These are phyloP conservation scores for Pichia sp. DNA, from an alignment of 1,139 yeast genomes.

Conservation along the genomic window DNA sequence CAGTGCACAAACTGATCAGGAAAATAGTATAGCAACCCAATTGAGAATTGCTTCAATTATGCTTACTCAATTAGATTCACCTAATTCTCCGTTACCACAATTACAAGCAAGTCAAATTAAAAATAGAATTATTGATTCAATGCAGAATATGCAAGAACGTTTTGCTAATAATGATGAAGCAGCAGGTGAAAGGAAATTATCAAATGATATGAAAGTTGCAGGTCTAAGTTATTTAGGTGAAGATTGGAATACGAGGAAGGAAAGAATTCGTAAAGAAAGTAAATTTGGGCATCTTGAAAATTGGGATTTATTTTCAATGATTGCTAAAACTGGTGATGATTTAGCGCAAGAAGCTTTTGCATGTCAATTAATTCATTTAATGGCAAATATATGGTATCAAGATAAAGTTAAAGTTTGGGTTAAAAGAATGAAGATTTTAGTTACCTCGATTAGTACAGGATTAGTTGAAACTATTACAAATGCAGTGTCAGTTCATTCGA, in stretches of 20 bases:
- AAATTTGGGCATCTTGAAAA: conserved; percentile 77
- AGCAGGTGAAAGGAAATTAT: conserved; percentile 88
- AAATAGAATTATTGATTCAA: conserved; percentile 72
- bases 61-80: conserved; percentile 77
- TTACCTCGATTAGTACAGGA: conserved; percentile 87
- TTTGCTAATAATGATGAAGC: conserved; percentile 51
- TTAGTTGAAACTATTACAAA: conserved; percentile 92
- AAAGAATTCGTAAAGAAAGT: conserved; percentile 68
- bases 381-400: conserved; percentile 75
- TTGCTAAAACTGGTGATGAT: conserved; percentile 94
- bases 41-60: conserved; percentile 95
- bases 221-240: conserved; percentile 73
- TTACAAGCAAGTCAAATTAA: conserved; percentile 72
- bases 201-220: conserved; percentile 80
- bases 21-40: conserved; percentile 69
- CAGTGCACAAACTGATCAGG: conserved; percentile 26
- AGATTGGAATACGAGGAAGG: conserved; percentile 82
- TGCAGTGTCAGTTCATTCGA: conserved; percentile 87
- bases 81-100: conserved; percentile 49
- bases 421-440: conserved; percentile 81
- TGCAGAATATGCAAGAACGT: conserved; percentile 80
- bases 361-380: conserved; percentile 81
- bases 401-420: conserved; percentile 75
- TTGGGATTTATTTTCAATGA: conserved; percentile 94
- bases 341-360: conserved; percentile 97